phyloP scores from a whole-genome alignment of 495 filamentous ascomycete genomes.

The Astrothelium subdiscretum region DNA sequence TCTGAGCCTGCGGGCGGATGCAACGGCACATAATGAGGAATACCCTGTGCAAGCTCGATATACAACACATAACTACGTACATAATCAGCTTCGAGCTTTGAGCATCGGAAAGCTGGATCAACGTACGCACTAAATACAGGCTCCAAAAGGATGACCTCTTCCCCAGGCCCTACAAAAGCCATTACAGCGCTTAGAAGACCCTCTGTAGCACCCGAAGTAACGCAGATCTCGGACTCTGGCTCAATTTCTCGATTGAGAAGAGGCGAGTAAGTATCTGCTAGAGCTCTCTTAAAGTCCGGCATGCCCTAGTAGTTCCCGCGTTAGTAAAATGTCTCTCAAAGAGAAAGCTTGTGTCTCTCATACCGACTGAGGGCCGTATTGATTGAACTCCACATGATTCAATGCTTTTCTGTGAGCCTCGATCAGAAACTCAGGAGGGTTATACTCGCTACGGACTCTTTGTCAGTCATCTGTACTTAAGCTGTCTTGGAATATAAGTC shows the following conservation, averaged over 20 bases:
- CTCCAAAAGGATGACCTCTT: slow-evolving; percentile 13
- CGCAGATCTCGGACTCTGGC: slow-evolving; percentile 6
- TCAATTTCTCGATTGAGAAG: background rate
- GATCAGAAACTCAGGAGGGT: slow-evolving; percentile 7
- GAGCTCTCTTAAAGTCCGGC: slow-evolving; percentile 5
- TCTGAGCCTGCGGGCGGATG: background rate
- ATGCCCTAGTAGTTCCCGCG: background rate
- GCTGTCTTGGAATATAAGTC: no score
- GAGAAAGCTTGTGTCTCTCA: no score
- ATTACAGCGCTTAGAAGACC: slow-evolving; percentile 7
- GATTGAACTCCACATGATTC: slow-evolving; percentile 6
- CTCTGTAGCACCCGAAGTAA: slow-evolving; percentile 6
- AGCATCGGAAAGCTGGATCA: background rate
- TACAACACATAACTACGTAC: slow-evolving; percentile 2
- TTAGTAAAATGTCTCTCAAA: background rate
- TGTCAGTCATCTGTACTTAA: background rate
- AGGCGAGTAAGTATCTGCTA: slow-evolving; percentile 5
- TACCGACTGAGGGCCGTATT: slow-evolving; percentile 7
- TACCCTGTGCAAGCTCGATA: background rate
- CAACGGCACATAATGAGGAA: background rate
- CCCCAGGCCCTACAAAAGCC: slow-evolving; percentile 12
- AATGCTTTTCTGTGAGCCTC: slow-evolving; percentile 10
- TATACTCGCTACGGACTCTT: background rate
- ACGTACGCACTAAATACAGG: slow-evolving; percentile 9
- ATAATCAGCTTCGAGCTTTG: background rate